phyloP scores from a whole-genome alignment of 495 filamentous ascomycete genomes.

The Aspergillus baeticus region DNA sequence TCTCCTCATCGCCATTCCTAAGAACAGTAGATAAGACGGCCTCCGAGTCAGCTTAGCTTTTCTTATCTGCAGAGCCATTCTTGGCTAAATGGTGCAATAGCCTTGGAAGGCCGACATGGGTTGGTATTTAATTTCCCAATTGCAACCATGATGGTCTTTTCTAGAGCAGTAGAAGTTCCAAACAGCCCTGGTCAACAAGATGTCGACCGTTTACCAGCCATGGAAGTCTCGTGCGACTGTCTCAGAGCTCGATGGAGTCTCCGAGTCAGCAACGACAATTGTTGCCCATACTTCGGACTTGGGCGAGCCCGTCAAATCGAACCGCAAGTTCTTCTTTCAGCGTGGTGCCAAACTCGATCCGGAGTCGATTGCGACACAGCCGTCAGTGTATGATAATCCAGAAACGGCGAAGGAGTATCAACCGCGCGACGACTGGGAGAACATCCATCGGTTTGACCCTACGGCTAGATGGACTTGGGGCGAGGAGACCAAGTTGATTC shows the following conservation, averaged over 20 bases:
- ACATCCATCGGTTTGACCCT: constrained; percentile 49
- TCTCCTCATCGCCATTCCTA: not conserved
- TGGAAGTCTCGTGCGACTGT: not conserved
- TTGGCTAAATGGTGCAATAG: constrained; percentile 9
- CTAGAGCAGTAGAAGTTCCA: not conserved
- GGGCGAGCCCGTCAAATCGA: constrained; percentile 13
- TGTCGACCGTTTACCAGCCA: constrained; percentile 12
- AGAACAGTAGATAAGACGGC: not conserved
- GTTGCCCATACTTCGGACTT: constrained; percentile 6
- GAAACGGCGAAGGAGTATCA: constrained; percentile 49
- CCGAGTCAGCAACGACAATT: not conserved
- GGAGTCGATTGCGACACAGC: constrained; percentile 57
- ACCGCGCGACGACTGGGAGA: constrained; percentile 53
- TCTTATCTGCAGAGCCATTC: constrained; percentile 5
- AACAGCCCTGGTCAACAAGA: not conserved
- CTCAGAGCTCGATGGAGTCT: constrained; percentile 2
- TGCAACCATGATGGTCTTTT: not conserved
- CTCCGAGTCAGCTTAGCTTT: not conserved
- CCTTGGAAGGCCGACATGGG: not conserved
- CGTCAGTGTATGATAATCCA: constrained; percentile 51
- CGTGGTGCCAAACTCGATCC: constrained; percentile 29
- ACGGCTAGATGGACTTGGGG: constrained; percentile 49
- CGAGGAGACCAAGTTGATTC: constrained; percentile 38
- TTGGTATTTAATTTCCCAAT: not conserved
- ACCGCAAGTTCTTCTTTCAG: constrained; percentile 30